Base-by-base conservation (phyloP, 1,139 yeast genomes). In the Yamadazyma dushanensis region DNA sequence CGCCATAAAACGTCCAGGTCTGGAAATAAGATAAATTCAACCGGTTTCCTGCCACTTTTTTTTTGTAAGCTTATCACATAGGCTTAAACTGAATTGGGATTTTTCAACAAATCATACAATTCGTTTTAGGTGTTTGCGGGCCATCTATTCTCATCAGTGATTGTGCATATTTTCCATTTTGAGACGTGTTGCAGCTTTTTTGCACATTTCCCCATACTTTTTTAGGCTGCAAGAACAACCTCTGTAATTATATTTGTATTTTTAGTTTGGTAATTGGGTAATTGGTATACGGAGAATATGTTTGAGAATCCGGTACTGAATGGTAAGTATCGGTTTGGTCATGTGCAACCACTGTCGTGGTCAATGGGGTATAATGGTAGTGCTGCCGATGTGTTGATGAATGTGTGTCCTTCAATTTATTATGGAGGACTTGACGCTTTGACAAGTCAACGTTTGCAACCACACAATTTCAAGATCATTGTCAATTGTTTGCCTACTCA, bases 401-500 rank as follows among this genome's bases (percentile, higher is more conserved):
- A 28, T 6, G 27, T 47, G 5, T 34, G 44, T 26, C 51, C 51
- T 2, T 36, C 41, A 4, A 31, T 47, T 13, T 46, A 38, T 31
- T 44, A 44, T 35, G 49, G 47, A 5, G 35, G 36, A 14, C 20
- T 37, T 4, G 31, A 40, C 18, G 14, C 34, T 26, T 32, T 46
- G 5, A 34, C 30, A 13, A 37, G 37, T 17, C 41, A 38, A n/a
- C 11, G 56, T 41, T 39, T 65, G 17, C 41, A 44, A n/a, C 43
- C 50, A 17, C 47, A 56, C 36, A 60, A 63, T 36, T 58, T 66
- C 37, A 68, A 69, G 47, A 62, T 70, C 16, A 55, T 70, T 26
- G 60, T 70, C 38, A 70, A 68, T 48, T 70, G 75, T 41, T 61
- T 66, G 2, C 53, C 63, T 17, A 68, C 75, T 1, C 44, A 51